These are phyloP conservation scores for Pyracantha coccinea DNA, from an alignment of 331 rosid species.

Conservation along the genomic window DNA sequence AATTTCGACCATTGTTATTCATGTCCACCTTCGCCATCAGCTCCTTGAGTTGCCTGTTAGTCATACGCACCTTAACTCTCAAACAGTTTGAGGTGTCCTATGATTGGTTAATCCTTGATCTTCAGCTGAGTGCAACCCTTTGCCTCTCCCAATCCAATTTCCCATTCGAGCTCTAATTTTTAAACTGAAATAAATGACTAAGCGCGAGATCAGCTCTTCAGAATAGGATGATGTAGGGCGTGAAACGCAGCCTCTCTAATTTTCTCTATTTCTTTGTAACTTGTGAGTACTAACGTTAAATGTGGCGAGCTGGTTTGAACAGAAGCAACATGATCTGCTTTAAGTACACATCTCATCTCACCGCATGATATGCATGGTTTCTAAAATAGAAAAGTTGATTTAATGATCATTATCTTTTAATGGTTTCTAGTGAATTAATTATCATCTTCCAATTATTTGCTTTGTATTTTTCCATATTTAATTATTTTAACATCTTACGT, in stretches of 20 bases:
- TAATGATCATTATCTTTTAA: no score
- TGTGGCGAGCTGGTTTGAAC: neutral
- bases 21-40: constrained; percentile 21
- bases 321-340: neutral
- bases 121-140: constrained; percentile 7
- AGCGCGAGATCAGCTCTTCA: no score
- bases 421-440: neutral
- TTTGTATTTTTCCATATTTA: neutral
- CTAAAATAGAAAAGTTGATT: no score
- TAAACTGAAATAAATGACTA: no score
- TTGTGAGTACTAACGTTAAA: no score
- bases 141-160: constrained; percentile 23
- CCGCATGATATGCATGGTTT: neutral
- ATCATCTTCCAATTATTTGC: neutral
- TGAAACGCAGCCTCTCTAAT: neutral
- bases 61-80: constrained; percentile 37
- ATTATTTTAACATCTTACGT: neutral
- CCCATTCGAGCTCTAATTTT: constrained; percentile 20
- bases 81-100: neutral
- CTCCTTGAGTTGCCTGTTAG: constrained; percentile 22
- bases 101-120: neutral
- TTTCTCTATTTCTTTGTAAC: neutral
- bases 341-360: neutral
- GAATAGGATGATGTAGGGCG: no score
- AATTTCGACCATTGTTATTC: constrained; percentile 1